Base-by-base conservation (phyloP, 2,329 filamentous ascomycete genomes). In the Fusarium foetens region DNA sequence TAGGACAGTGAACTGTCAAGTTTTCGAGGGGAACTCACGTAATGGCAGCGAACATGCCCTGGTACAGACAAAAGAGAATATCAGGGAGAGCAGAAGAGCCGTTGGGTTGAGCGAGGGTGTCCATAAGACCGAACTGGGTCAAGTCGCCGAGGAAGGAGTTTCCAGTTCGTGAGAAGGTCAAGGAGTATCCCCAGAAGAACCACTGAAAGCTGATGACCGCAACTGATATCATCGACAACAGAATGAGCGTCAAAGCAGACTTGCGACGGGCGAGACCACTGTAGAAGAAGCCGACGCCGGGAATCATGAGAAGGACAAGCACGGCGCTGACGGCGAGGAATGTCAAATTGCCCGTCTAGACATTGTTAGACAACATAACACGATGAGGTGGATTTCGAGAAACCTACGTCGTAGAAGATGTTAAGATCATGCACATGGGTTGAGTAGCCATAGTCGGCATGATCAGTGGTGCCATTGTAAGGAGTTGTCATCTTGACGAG, bases 161-260 rank as follows among this genome's bases (percentile, higher is more conserved):
- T 64, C 93, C 93, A 27, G 89, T 89, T 81, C 94, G 93, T 11
- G 93, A 94, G 82, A 97, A 97, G 70, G 93, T 88, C 58, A 97
- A 85, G 16, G 93, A 95, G 82, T 95, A 97, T 52, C 94, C 94
- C 94, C 94, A 97, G 86, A 97, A 95, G 86, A 97, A 97, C 94
- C 94, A 97, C 80, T 97, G 94, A 83, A 97, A 97, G 54, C 90
- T 91, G 68, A 94, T 90, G 72, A 97, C 90, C 16, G 90, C 93
- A 8, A 92, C 89, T 21, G 93, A 91, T 84, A 97, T 92, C 84
- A 97, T 89, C 19, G 93, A 93, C 8, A 97, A 87, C 88, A 93
- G 95, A 81, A 97, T 92, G 69, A 97, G 87, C 23, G 94, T 93
- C 60, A 97, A 86, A 8, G 94, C 94, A 0, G 94, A 97, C 85